phyloP scores from a whole-genome alignment of 2,329 filamentous ascomycete species.

The Trichoderma koningiopsis region DNA sequence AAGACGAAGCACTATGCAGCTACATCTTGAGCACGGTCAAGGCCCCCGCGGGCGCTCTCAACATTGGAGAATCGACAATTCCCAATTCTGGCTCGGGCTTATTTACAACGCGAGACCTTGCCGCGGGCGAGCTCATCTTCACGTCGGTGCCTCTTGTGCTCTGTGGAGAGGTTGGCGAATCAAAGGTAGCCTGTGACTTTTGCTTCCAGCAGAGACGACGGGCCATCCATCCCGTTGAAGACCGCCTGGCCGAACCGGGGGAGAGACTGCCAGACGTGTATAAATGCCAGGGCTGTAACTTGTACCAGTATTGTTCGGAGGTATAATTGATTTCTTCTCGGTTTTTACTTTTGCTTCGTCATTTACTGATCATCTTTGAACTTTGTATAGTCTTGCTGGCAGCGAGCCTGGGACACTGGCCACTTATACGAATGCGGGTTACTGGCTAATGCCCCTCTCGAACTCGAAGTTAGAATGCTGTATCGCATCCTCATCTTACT shows the following conservation, averaged over 20 bases:
- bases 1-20: not conserved
- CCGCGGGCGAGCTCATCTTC: constrained; percentile 14
- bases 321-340: not conserved
- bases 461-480: not conserved
- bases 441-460: not conserved
- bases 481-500: constrained; percentile 19
- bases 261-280: not conserved
- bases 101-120: not conserved
- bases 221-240: constrained; percentile 1
- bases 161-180: not conserved
- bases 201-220: constrained; percentile 15
- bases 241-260: not conserved
- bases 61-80: constrained; percentile 2
- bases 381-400: constrained; percentile 13
- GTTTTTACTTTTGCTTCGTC: not conserved
- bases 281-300: constrained; percentile 3
- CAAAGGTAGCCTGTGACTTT: constrained; percentile 10
- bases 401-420: constrained; percentile 18
- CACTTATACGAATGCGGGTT: constrained; percentile 23
- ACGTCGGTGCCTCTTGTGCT: constrained; percentile 13
- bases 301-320: constrained; percentile 23
- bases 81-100: constrained; percentile 2
- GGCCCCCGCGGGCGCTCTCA: not conserved
- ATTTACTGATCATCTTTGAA: not conserved
- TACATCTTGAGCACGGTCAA: constrained; percentile 16